These are phyloP conservation scores for Harrya chromipes DNA, from an alignment of 768 basidiomycete genomes.

Conservation along the genomic window DNA sequence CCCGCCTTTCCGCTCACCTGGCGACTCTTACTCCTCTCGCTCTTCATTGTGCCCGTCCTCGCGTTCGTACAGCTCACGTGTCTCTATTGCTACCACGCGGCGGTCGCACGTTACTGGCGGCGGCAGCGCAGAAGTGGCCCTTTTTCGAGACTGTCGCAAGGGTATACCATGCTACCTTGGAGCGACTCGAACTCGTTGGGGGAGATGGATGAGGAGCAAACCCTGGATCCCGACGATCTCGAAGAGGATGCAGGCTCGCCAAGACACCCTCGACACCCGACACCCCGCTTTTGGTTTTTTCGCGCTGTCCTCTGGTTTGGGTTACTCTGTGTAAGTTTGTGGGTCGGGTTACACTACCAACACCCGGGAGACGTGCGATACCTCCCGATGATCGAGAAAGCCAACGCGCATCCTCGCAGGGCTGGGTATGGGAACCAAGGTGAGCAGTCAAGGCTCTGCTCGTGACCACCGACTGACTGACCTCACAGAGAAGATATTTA, in stretches of 20 bases:
- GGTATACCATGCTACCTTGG: slow-evolving; percentile 9
- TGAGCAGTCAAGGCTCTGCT: not conserved
- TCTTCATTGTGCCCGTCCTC: slow-evolving; percentile 14
- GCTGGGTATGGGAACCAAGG: slow-evolving; percentile 16
- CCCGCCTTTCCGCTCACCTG: slow-evolving; percentile 19
- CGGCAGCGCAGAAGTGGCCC: not conserved
- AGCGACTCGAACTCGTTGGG: slow-evolving; percentile 8
- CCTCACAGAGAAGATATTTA: slow-evolving; percentile 14
- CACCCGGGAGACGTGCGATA: slow-evolving; percentile 12
- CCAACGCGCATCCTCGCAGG: slow-evolving; percentile 11
- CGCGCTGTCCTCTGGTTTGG: slow-evolving; percentile 7
- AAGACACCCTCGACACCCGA: not conserved
- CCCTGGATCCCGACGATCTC: not conserved
- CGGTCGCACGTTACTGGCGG: not conserved
- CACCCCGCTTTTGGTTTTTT: not conserved
- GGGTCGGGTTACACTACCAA: slow-evolving; percentile 2
- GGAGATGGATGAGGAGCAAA: not conserved
- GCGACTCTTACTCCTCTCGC: slow-evolving; percentile 12
- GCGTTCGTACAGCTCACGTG: slow-evolving; percentile 7
- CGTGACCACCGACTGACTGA: not conserved
- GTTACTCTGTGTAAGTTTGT: not conserved
- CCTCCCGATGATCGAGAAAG: slow-evolving; percentile 11
- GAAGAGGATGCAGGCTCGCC: not conserved
- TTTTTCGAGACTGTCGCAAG: not conserved
- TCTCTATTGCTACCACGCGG: not conserved